Conservation (phyloP, 441 rosid genomes). For the Adansonia madagascariensis region DNA sequence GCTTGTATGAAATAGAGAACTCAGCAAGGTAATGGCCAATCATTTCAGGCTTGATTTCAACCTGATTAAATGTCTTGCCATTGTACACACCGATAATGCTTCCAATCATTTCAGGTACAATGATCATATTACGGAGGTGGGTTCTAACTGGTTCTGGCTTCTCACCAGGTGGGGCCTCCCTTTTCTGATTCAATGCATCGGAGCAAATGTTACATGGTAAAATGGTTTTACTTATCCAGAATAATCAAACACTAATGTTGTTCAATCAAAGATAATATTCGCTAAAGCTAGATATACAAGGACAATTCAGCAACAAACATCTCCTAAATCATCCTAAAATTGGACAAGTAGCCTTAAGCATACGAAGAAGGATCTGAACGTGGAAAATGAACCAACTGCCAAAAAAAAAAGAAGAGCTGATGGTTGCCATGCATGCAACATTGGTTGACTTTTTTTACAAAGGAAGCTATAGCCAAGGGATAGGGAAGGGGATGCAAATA, state of each 20-base stretch:
- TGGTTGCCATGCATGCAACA: no score
- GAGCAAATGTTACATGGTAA: not conserved
- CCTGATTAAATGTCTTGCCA: conserved; percentile 88
- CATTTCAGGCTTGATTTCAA: conserved; percentile 95
- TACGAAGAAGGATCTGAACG: no score
- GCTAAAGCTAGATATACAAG: not conserved
- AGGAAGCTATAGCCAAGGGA: no score
- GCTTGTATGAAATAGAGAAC: conserved; percentile 91
- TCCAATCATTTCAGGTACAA: conserved; percentile 92
- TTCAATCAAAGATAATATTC: not conserved
- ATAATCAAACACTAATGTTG: not conserved
- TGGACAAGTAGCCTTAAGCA: no score
- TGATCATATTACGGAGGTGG: conserved; percentile 77
- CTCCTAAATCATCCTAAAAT: no score
- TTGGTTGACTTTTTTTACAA: no score
- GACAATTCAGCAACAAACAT: not conserved
- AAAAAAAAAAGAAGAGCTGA: no score
- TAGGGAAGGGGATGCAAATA: no score
- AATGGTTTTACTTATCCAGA: not conserved
- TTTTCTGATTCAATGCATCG: conserved; percentile 53
- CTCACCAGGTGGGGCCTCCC: conserved; percentile 87
- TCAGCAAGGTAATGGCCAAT: conserved; percentile 87
- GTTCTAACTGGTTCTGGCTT: conserved; percentile 86
- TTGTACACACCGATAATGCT: conserved; percentile 87
- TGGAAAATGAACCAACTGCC: no score